Conservation (phyloP, 805 yeast genomes). For the Wickerhamomyces kurtzmanii region DNA sequence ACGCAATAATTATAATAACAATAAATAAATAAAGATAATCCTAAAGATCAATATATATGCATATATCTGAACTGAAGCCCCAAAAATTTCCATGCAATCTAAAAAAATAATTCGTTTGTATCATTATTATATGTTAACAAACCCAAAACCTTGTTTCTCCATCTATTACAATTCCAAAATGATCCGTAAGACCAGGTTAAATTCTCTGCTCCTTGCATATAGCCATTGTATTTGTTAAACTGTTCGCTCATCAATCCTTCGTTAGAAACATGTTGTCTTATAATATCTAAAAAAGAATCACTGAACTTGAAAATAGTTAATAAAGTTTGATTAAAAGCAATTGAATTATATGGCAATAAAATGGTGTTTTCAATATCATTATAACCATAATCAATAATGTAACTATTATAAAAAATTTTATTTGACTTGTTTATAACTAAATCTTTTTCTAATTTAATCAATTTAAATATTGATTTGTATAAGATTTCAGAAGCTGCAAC, state of each 20-base stretch:
- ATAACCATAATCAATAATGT: conserved; percentile 9
- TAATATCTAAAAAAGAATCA: conserved; percentile 56
- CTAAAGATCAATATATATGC: no score
- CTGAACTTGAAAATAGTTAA: conserved; percentile 40
- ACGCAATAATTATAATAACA: no score
- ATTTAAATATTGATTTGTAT: conserved; percentile 41
- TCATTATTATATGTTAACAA: no score
- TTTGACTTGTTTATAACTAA: conserved; percentile 26
- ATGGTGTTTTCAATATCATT: conserved; percentile 8
- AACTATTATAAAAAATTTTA: conserved; percentile 22
- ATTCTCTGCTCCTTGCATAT: conserved; percentile 77
- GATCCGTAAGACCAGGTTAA: conserved; percentile 90
- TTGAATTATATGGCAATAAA: conserved; percentile 19
- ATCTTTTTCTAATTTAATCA: conserved; percentile 28
- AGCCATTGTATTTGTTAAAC: conserved; percentile 73
- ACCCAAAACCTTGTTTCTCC: conserved; percentile 42
- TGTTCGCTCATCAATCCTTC: conserved; percentile 84
- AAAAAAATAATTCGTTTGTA: no score
- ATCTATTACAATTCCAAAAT: conserved; percentile 56
- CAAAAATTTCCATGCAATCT: no score
- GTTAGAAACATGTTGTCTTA: conserved; percentile 48
- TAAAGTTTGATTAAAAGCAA: conserved; percentile 36
- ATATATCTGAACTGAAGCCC: no score
- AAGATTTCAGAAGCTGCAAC: conserved; percentile 58
- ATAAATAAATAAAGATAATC: no score